These are phyloP conservation scores for Harringtonia aguacate DNA, from an alignment of 2,329 filamentous ascomycete species.

Conservation along the genomic window DNA sequence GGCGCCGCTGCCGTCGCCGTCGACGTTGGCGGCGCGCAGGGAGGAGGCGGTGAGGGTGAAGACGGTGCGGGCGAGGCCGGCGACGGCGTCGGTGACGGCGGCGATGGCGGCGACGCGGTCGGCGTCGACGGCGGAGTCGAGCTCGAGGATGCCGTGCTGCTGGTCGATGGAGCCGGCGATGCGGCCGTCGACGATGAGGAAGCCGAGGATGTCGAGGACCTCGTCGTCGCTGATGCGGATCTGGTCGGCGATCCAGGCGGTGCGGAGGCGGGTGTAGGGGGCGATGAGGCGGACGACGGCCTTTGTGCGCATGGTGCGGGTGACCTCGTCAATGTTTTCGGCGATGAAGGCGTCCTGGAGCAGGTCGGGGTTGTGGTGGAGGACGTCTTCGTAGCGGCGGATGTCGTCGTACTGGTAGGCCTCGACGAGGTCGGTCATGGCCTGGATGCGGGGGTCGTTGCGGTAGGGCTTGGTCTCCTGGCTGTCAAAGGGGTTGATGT, in stretches of 20 bases:
- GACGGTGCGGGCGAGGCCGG: slow-evolving; percentile 57
- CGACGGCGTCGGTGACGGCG: slow-evolving; percentile 61
- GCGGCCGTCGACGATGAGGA: slow-evolving; percentile 83
- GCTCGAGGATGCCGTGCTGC: slow-evolving; percentile 71
- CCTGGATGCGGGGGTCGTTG: slow-evolving; percentile 85
- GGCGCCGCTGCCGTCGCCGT: not conserved
- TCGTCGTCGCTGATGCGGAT: slow-evolving; percentile 78
- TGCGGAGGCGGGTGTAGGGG: slow-evolving; percentile 85
- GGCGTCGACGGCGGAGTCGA: slow-evolving; percentile 61
- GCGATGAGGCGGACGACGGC: slow-evolving; percentile 87
- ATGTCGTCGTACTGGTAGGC: slow-evolving; percentile 95
- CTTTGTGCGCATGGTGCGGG: slow-evolving; percentile 95
- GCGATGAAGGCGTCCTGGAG: slow-evolving; percentile 91
- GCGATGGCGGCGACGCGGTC: slow-evolving; percentile 65
- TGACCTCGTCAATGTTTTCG: slow-evolving; percentile 98
- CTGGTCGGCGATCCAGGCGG: slow-evolving; percentile 77
- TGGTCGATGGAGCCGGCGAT: slow-evolving; percentile 85
- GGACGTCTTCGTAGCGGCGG: slow-evolving; percentile 76
- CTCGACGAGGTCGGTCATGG: slow-evolving; percentile 95
- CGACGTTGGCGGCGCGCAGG: slow-evolving; percentile 6
- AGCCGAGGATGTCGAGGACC: slow-evolving; percentile 91
- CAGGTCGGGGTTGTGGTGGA: slow-evolving; percentile 81
- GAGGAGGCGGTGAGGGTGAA: slow-evolving; percentile 73
- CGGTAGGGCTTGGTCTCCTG: slow-evolving; percentile 98
- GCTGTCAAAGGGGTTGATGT: slow-evolving; percentile 98